Evolutionary conservation across 192 early-diverging fungal species (phyloP).

Genomic region (Radiomyces spectabilis): DNA sequence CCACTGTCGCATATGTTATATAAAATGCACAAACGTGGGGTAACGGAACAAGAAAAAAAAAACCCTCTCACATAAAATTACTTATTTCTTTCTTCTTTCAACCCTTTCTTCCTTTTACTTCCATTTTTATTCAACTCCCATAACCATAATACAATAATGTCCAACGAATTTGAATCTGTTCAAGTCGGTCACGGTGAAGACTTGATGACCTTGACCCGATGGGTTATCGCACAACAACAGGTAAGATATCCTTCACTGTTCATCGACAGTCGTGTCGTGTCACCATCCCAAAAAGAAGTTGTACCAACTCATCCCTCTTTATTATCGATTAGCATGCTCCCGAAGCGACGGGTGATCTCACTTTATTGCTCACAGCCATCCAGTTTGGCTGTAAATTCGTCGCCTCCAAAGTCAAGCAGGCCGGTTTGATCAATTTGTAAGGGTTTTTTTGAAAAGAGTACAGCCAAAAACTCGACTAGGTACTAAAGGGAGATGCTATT

Average conservation of each 20-base stretch:
- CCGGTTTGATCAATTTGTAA: conserved; percentile 92
- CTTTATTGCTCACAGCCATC: conserved; percentile 82
- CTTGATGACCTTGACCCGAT: conserved; percentile 88
- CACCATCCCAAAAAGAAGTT: neutral
- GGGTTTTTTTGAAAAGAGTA: neutral
- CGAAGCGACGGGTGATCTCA: conserved; percentile 91
- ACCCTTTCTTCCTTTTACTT: neutral
- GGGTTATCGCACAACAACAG: conserved; percentile 90
- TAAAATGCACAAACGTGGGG: no score
- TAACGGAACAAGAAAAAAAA: no score
- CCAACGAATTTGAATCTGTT: conserved; percentile 20
- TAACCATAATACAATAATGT: conserved; percentile 2
- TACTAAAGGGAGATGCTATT: no score
- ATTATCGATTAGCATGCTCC: conserved; percentile 7
- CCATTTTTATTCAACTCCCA: neutral
- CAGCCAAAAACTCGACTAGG: no score
- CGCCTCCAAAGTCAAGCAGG: conserved; percentile 92
- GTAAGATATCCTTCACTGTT: conserved; percentile 33
- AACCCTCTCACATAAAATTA: neutral
- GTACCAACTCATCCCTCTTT: neutral
- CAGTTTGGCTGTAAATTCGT: conserved; percentile 97
- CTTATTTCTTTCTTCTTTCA: neutral
- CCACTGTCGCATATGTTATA: no score
- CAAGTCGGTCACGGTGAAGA: conserved; percentile 55
- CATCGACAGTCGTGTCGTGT: no score